Base-by-base conservation (phyloP, 306 rosid species). In the Vigna nakashimae region DNA sequence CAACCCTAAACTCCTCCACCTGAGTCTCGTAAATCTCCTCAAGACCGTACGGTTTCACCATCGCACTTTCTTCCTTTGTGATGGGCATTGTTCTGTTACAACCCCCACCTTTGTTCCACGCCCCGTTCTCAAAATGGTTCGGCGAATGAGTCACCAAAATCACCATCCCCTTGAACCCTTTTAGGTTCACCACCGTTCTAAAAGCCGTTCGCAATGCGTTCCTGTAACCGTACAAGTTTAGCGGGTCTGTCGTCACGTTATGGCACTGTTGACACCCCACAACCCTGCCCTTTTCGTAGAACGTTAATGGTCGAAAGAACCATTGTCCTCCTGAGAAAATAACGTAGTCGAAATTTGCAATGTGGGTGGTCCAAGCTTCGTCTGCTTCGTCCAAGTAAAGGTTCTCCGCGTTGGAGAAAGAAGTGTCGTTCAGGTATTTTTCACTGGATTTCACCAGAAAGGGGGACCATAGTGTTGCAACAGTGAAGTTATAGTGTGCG, bases 61-160 rank as follows among this genome's bases (percentile, higher is more conserved):
- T 56, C 34, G 6, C 32, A 66, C 86, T 88, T 4, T 89, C 89
- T 15, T 82, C 91, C 60, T 32, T 69, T 1, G n/a, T 50, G 76
- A 8, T 18, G 0, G 97, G 99, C 58, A 6, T 73, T 12, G 85
- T 88, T 74, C 99, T 87, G 20, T 5, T 84, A 75, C 98, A 95
- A 2, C 62, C 83, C 20, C 99, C 99, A 49, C 99, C 99, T 32
- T 73, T 73, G 58, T 92, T 84, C 96, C 97, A 92, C 16, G 52
- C 84, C 0, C 98, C 98, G 43, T 85, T 85, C 76, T 95, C 99
- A 4, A 91, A 95, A 71, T 95, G 99, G 7, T 93, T 34, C 0
- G 99, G 96, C 18, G 97, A 92, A 58, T 91, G 89, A 0, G 98
- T 92, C 82, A 96, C 90, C 82, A 95, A 22, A 77, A 92, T 77